Evolutionary conservation across 208 protist species (phyloP).

Genomic region (Leishmania amazonensis): DNA sequence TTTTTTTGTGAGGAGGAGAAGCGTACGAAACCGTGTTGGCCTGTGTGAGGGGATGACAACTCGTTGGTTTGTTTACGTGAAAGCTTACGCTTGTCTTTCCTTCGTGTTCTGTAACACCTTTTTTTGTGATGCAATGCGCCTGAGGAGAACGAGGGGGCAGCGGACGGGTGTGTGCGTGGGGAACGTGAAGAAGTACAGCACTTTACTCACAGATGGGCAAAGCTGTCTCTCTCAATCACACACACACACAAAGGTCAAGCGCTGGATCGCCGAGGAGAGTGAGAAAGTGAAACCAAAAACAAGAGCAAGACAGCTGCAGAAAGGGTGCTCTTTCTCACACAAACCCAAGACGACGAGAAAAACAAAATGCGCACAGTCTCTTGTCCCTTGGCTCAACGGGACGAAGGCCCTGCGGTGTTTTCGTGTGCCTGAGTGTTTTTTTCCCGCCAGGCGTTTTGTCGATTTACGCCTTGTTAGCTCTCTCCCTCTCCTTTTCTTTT

Average conservation of each 20-base stretch:
- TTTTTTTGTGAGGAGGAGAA: background rate
- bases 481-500: background rate
- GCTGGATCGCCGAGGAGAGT: background rate
- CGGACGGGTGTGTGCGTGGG: background rate
- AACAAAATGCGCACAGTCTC: background rate
- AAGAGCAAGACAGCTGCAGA: background rate
- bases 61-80: background rate
- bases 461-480: slow-evolving; percentile 8
- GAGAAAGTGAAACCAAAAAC: background rate
- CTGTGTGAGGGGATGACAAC: background rate
- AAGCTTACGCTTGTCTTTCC: background rate
- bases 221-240: background rate
- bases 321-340: background rate
- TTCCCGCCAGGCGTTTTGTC: background rate
- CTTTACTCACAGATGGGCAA: background rate
- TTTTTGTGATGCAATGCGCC: background rate
- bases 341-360: background rate
- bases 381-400: background rate
- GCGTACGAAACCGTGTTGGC: background rate
- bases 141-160: background rate
- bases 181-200: background rate
- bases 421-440: too few species aligned
- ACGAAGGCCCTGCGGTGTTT: background rate
- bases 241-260: background rate
- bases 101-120: background rate